Evolutionary conservation across 2,329 filamentous ascomycete genomes (phyloP).

Genomic region (Sphaceloma murrayae): DNA sequence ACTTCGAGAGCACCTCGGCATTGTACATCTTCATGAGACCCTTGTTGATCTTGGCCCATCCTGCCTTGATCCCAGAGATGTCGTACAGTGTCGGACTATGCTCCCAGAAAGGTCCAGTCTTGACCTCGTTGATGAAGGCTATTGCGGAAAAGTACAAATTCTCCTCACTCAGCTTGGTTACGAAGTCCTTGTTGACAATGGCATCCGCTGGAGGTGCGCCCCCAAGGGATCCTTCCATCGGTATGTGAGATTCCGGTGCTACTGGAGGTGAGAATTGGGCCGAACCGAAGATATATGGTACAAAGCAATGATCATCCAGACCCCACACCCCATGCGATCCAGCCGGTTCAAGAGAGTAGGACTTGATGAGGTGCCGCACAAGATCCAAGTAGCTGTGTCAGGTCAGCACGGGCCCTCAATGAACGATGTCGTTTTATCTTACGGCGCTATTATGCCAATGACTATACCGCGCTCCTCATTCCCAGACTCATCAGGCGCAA

Average conservation of each 20-base stretch:
- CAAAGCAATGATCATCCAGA: conserved; percentile 90
- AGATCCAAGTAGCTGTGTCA: conserved; percentile 63
- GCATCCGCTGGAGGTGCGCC: conserved; percentile 59
- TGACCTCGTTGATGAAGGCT: conserved; percentile 95
- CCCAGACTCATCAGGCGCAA: conserved; percentile 48
- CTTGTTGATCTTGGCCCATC: conserved; percentile 97
- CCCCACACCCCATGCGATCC: conserved; percentile 98
- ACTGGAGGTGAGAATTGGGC: conserved; percentile 79
- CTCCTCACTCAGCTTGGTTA: conserved; percentile 33
- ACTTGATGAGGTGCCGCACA: conserved; percentile 72
- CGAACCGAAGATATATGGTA: conserved; percentile 90
- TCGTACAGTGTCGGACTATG: conserved; percentile 92
- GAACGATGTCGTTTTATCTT: conserved; percentile 33
- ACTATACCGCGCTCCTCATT: conserved; percentile 70
- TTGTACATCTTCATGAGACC: conserved; percentile 99
- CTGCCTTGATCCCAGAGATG: conserved; percentile 73
- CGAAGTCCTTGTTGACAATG: conserved; percentile 41
- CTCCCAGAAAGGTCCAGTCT: conserved; percentile 87
- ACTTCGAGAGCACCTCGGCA: conserved; percentile 90
- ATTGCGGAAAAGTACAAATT: conserved; percentile 88
- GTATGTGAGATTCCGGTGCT: conserved; percentile 38
- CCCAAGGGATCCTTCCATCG: conserved; percentile 66
- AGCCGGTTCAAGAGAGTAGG: conserved; percentile 87
- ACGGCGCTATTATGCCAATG: conserved; percentile 73
- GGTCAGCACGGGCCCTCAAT: not conserved